These are phyloP conservation scores for Seiridium cupressi DNA, from an alignment of 2,329 filamentous ascomycete species.

Conservation along the genomic window DNA sequence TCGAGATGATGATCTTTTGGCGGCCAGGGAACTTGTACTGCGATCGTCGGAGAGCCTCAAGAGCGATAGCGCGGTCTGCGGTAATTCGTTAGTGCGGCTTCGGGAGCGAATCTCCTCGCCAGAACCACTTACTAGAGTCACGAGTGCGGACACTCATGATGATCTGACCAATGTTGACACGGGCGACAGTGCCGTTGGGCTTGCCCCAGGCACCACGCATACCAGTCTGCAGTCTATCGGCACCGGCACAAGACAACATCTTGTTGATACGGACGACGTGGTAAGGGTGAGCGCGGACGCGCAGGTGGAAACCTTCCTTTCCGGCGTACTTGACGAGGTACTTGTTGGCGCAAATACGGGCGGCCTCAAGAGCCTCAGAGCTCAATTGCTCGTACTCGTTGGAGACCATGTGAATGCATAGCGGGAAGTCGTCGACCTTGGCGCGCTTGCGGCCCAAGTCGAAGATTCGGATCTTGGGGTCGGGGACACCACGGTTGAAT, in stretches of 20 bases:
- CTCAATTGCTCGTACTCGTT: conserved; percentile 99
- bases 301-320: conserved; percentile 74
- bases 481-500: conserved; percentile 98
- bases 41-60: conserved; percentile 97
- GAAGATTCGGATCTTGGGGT: conserved; percentile 91
- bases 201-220: conserved; percentile 99
- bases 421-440: conserved; percentile 98
- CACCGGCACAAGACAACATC: conserved; percentile 99
- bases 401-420: conserved; percentile 98
- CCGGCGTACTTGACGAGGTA: conserved; percentile 72
- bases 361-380: conserved; percentile 98
- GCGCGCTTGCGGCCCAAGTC: conserved; percentile 98
- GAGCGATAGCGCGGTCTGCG: conserved; percentile 81
- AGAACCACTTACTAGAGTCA: conserved; percentile 70
- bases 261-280: conserved; percentile 99
- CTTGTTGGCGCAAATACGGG: conserved; percentile 99
- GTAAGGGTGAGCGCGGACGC: conserved; percentile 92
- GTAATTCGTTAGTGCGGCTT: conserved; percentile 21
- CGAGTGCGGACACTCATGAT: conserved; percentile 95
- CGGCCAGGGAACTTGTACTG: conserved; percentile 99
- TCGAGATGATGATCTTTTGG: conserved; percentile 99
- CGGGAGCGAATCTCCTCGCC: background rate
- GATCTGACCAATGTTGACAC: conserved; percentile 99
- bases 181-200: conserved; percentile 97
- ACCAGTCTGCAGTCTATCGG: conserved; percentile 99